A percentile compares a stretch with the other conserved stretches of the same genome.
These are phyloP conservation scores for Silene coronaria DNA, from an alignment of 179 eudicot species.

Conservation along the genomic window DNA sequence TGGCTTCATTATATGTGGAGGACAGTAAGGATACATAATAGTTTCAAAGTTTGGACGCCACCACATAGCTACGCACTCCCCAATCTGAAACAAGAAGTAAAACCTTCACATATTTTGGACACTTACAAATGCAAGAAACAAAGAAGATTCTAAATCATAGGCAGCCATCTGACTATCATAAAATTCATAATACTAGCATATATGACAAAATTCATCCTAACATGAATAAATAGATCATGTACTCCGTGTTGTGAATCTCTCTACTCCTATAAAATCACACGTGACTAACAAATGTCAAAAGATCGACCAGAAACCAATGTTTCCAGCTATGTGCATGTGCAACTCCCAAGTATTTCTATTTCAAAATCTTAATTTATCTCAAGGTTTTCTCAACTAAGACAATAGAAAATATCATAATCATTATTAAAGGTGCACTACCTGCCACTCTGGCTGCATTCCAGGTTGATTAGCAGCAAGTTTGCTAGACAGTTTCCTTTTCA, in stretches of 20 bases:
- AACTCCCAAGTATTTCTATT: neutral
- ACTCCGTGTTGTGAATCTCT: neutral
- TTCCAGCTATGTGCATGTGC: neutral
- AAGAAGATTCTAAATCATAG: neutral
- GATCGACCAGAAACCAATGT: neutral
- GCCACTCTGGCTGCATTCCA: constrained; percentile 62
- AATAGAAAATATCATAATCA: neutral
- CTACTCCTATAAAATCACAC: neutral
- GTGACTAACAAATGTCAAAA: neutral
- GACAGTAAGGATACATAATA: constrained; percentile 79
- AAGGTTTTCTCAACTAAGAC: neutral
- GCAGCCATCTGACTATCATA: neutral
- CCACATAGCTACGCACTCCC: constrained; percentile 84
- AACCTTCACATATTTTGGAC: neutral
- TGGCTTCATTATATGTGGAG: constrained; percentile 82
- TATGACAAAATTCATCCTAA: neutral
- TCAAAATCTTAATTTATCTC: neutral
- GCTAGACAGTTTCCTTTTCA: constrained; percentile 69
- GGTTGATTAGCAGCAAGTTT: constrained; percentile 65
- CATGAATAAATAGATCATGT: neutral
- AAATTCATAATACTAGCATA: neutral
- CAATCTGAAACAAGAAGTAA: constrained; percentile 48
- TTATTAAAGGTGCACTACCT: constrained; percentile 33
- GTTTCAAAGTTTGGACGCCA: constrained; percentile 92
- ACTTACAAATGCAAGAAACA: neutral